phyloP scores from a whole-genome alignment of 306 rosid genomes.

The Fragaria iinumae region DNA sequence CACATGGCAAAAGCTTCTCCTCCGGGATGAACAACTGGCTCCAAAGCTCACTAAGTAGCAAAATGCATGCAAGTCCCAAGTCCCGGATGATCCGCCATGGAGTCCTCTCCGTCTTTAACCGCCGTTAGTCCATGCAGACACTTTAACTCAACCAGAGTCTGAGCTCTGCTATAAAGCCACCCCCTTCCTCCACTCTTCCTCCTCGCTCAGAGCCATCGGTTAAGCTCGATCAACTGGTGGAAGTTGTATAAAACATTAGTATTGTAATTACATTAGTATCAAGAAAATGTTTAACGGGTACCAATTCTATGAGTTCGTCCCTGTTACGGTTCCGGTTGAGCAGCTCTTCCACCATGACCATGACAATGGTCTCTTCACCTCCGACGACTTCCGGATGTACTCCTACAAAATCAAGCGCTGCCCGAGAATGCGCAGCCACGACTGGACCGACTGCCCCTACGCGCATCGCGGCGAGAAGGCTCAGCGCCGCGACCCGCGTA shows the following conservation, averaged over 20 bases:
- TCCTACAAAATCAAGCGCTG: slow-evolving; percentile 50
- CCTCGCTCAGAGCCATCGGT: background rate
- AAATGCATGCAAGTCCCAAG: slow-evolving; percentile 19
- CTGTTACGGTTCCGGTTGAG: background rate
- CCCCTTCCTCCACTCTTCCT: background rate
- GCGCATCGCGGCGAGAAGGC: slow-evolving; percentile 63
- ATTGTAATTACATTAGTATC: background rate
- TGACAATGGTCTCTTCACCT: slow-evolving; percentile 27
- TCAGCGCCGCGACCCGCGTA: slow-evolving; percentile 48
- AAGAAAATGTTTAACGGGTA: background rate
- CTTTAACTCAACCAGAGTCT: background rate
- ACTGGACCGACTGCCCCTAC: slow-evolving; percentile 59
- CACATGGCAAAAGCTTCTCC: slow-evolving; percentile 15
- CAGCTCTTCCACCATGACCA: background rate
- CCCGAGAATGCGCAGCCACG: slow-evolving; percentile 44
- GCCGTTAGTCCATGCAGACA: slow-evolving; percentile 5
- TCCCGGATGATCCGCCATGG: background rate
- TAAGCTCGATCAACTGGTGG: background rate
- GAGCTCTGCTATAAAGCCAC: background rate
- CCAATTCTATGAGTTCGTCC: background rate
- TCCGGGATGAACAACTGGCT: slow-evolving; percentile 32
- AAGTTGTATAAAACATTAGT: background rate
- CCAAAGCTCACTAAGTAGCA: background rate
- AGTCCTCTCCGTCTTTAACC: background rate
- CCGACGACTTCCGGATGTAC: slow-evolving; percentile 59